Percentiles rank a stretch among this genome's conserved stretches.
These are phyloP conservation scores for Globisporangium irregulare DNA, from an alignment of 352 stramenopile species.

Conservation along the genomic window DNA sequence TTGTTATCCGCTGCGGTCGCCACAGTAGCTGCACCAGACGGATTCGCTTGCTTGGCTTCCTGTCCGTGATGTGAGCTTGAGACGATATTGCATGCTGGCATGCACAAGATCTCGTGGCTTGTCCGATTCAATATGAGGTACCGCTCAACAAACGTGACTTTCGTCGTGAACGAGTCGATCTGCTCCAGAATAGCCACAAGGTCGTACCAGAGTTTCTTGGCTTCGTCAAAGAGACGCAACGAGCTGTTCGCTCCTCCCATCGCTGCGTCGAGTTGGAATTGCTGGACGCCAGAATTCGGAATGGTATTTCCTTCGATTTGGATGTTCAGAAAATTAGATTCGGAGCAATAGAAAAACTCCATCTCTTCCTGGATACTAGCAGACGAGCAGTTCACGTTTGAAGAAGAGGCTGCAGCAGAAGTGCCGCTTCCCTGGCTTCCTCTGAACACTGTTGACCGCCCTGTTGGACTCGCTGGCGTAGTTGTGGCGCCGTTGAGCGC, in stretches of 20 bases:
- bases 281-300: constrained; percentile 44
- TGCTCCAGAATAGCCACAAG: constrained; percentile 71
- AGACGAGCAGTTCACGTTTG: neutral
- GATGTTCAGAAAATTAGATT: constrained; percentile 58
- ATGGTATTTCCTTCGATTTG: constrained; percentile 62
- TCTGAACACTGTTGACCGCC: constrained; percentile 21
- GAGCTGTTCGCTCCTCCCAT: constrained; percentile 61
- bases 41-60: constrained; percentile 5
- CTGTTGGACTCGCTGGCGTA: constrained; percentile 20
- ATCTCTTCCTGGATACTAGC: constrained; percentile 26
- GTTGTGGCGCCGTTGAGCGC: constrained; percentile 43
- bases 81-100: constrained; percentile 46
- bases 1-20: constrained; percentile 17
- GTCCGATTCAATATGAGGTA: constrained; percentile 81
- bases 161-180: constrained; percentile 60
- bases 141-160: constrained; percentile 78
- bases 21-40: constrained; percentile 13
- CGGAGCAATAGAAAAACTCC: constrained; percentile 70
- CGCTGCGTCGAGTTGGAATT: constrained; percentile 54
- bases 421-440: constrained; percentile 3
- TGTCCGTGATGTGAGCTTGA: neutral
- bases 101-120: constrained; percentile 48
- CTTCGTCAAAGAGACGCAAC: constrained; percentile 71
- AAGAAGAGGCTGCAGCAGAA: neutral
- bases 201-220: constrained; percentile 70